Conservation (phyloP, 352 stramenopile genomes). For the Blastocystis sp. region DNA sequence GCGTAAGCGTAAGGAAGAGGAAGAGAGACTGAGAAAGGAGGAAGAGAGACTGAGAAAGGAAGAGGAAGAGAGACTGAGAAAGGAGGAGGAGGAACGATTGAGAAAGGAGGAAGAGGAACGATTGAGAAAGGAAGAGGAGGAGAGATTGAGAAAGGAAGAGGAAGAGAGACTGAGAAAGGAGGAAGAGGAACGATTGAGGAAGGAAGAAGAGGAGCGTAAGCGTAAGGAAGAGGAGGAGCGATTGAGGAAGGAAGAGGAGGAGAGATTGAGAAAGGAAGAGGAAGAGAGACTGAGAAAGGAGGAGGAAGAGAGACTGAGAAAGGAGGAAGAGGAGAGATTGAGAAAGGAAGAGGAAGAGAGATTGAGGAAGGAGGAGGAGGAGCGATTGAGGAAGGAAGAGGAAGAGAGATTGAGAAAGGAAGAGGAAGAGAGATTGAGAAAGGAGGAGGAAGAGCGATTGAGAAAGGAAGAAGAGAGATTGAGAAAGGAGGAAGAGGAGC, state of each 20-base stretch:
- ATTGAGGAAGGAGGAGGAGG: neutral
- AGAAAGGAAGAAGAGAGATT: neutral
- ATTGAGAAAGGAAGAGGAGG: neutral
- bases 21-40: neutral
- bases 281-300: neutral
- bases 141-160: neutral
- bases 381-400: neutral
- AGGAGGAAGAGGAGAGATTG: neutral
- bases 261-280: neutral
- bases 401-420: neutral
- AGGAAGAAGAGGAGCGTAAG: constrained; percentile 4
- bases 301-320: neutral
- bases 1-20: neutral
- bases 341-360: neutral
- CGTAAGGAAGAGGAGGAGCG: neutral
- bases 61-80: neutral
- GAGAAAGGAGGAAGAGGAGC: neutral
- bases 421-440: neutral
- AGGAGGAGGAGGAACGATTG: neutral
- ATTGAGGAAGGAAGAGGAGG: constrained; percentile 27
- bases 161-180: neutral
- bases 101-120: neutral
- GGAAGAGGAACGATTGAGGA: neutral
- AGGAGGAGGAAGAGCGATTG: neutral
- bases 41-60: neutral